Base-by-base conservation (phyloP, 768 basidiomycete genomes). In the Hygrocybe coccinea region DNA sequence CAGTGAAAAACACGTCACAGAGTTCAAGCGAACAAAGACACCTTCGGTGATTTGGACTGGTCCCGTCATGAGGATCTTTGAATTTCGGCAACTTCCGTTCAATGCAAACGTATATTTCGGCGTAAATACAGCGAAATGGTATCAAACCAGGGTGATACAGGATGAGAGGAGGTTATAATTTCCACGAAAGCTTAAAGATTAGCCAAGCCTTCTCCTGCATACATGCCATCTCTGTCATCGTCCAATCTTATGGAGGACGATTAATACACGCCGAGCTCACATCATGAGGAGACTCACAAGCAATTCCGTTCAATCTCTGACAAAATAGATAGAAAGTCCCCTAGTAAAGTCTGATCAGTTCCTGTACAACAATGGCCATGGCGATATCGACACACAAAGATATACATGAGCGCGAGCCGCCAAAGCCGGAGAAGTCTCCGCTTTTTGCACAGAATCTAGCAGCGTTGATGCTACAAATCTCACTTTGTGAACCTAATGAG, bases 281-380 rank as follows among this genome's bases (percentile, higher is more conserved):
- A 38, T 41, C n/a, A 34, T 15, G 25, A 59, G 43, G 38, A 34
- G 47, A 79, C 81, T 65, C 62, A 88, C 86, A 90, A 71, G 76
- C 95, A 95, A 70, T 94, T 90, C 59, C 87, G 77, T 65, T 95
- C 93, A 62, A 95, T 93, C 73, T 95, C 93, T 36, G 87, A 90
- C 43, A 95, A 70, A 60, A 95, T 93, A 50, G 87, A 90, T 24
- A 95, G 73, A 72, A 95, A 95, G 74, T 95, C 92, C 89, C 89
- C 91, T 92, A 22, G 44, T 19, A 19, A 38, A 24, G 52, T 50
- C 43, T 56, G 58, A 45, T 62, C 46, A 62, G 29, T n/a, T 19
- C 46, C 54, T n/a, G 12, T 17, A 43, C 54, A 50, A 22, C 24
- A 45, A 58, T 39, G 19, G 17, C 34, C 41, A 47, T 17, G 25